A percentile compares a stretch with the other conserved stretches of the same genome.
Conservation (phyloP, 2,329 filamentous ascomycete species). For the Aspergillus hortae region DNA sequence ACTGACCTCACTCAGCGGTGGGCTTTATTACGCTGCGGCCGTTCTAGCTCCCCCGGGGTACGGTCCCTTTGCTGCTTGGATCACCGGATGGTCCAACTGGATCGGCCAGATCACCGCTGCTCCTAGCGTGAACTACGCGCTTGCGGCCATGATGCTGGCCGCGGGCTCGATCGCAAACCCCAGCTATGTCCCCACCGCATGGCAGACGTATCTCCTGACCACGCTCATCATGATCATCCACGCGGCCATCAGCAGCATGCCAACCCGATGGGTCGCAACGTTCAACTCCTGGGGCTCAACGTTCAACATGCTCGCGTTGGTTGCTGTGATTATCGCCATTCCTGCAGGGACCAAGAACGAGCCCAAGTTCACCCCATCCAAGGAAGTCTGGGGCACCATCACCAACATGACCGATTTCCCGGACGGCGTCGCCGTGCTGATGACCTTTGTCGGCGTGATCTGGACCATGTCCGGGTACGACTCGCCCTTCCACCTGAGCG, state of each 20-base stretch:
- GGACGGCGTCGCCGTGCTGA: constrained; percentile 63
- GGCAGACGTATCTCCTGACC: constrained; percentile 67
- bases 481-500: constrained; percentile 67
- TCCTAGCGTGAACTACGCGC: constrained; percentile 64
- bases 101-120: constrained; percentile 64
- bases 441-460: constrained; percentile 68
- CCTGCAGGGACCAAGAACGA: constrained; percentile 57
- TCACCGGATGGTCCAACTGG: constrained; percentile 70
- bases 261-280: constrained; percentile 66
- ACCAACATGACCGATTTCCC: constrained; percentile 66
- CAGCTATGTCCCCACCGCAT: constrained; percentile 60
- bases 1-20: constrained; percentile 46
- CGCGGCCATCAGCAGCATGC: constrained; percentile 64
- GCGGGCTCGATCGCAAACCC: constrained; percentile 66
- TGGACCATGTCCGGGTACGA: constrained; percentile 69
- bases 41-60: constrained; percentile 65
- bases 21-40: constrained; percentile 70
- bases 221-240: constrained; percentile 66
- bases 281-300: constrained; percentile 68
- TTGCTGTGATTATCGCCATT: constrained; percentile 66
- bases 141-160: constrained; percentile 68
- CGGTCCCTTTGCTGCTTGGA: constrained; percentile 65
- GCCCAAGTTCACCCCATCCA: constrained; percentile 57
- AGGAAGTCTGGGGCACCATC: constrained; percentile 63
- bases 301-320: constrained; percentile 66